Conservation (phyloP, 805 yeast species). For the Zygotorulaspora chibaensis region DNA sequence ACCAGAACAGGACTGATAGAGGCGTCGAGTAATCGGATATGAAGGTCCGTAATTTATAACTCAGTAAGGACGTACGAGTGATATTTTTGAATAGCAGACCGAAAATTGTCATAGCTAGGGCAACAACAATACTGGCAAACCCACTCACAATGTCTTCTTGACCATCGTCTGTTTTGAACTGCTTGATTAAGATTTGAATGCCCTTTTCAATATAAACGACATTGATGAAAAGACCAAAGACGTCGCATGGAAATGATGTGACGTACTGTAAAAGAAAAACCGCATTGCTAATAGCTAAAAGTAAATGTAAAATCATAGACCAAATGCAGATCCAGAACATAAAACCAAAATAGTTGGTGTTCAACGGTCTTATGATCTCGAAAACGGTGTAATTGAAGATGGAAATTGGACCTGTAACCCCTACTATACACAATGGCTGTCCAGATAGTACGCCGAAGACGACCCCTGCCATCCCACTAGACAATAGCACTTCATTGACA, state of each 20-base stretch:
- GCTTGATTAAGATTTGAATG: conserved; percentile 69
- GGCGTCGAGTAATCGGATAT: conserved; percentile 88
- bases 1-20: conserved; percentile 76
- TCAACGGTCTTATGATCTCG: conserved; percentile 33
- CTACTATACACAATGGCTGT: conserved; percentile 91
- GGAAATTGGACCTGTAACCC: conserved; percentile 94
- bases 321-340: conserved; percentile 96
- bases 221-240: conserved; percentile 88
- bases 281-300: conserved; percentile 64
- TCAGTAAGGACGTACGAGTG: conserved; percentile 55
- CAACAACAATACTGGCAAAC: conserved; percentile 69
- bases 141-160: conserved; percentile 44
- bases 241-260: conserved; percentile 82
- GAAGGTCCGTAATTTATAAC: conserved; percentile 56
- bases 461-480: conserved; percentile 85
- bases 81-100: conserved; percentile 63
- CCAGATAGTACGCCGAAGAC: conserved; percentile 83
- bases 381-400: conserved; percentile 86
- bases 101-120: conserved; percentile 68
- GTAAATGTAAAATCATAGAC: conserved; percentile 77
- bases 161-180: conserved; percentile 46
- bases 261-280: conserved; percentile 66
- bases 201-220: conserved; percentile 88
- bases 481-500: conserved; percentile 78
- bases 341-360: conserved; percentile 69